Conservation (phyloP, 192 early-diverging fungal genomes). For the Coemansia sp. region DNA sequence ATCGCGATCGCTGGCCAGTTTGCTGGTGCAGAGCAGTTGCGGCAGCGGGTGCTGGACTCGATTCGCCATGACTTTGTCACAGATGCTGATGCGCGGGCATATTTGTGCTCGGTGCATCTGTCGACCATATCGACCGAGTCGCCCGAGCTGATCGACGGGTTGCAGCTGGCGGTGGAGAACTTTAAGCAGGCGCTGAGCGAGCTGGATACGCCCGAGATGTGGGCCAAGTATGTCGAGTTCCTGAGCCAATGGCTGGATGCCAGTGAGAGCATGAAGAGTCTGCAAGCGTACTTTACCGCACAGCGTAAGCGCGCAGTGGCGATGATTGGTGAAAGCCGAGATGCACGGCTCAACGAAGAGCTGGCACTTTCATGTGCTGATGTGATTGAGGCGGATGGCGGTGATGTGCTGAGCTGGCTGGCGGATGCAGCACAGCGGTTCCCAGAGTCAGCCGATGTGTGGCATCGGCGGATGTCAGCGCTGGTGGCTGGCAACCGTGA, state of each 20-base stretch:
- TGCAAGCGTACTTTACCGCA: constrained; percentile 38
- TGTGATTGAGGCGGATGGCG: neutral
- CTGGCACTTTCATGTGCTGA: constrained; percentile 51
- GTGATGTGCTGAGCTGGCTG: constrained; percentile 32
- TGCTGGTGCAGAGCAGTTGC: constrained; percentile 33
- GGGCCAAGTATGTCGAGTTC: constrained; percentile 63
- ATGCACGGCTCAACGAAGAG: constrained; percentile 41
- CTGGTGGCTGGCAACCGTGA: neutral
- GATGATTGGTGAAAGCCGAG: constrained; percentile 52
- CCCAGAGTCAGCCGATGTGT: constrained; percentile 24
- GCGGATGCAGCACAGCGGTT: constrained; percentile 24
- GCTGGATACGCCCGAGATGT: constrained; percentile 54
- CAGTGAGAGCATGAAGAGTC: constrained; percentile 10
- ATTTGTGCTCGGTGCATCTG: constrained; percentile 58
- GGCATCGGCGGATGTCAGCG: constrained; percentile 20
- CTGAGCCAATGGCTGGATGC: constrained; percentile 47
- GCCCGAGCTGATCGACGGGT: constrained; percentile 55
- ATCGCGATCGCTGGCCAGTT: constrained; percentile 62
- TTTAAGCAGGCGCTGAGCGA: constrained; percentile 55
- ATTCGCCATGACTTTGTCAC: constrained; percentile 35
- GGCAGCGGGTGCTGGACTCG: constrained; percentile 16
- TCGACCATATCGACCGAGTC: constrained; percentile 58
- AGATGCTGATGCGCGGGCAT: constrained; percentile 38
- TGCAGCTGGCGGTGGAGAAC: constrained; percentile 49
- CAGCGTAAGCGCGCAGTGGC: constrained; percentile 57